Percentiles rank a stretch among this genome's conserved stretches.
These are phyloP conservation scores for Decorospora gaudefroyi DNA, from an alignment of 2,329 filamentous ascomycete genomes.

Conservation along the genomic window DNA sequence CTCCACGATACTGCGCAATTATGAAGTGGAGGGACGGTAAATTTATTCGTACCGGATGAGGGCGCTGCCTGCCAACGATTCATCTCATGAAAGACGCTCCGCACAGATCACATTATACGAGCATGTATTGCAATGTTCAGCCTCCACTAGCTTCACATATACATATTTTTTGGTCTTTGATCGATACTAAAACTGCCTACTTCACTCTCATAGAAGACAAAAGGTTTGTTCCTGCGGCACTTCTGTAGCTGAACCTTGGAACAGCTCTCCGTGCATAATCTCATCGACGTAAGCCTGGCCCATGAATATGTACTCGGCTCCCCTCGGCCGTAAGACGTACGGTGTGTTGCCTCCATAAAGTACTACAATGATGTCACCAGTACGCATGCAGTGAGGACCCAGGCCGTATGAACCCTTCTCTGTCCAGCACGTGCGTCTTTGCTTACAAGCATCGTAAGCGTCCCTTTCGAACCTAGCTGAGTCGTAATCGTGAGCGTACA, in stretches of 20 bases:
- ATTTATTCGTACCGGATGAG: no score
- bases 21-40: no score
- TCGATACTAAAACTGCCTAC: no score
- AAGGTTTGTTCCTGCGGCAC: neutral
- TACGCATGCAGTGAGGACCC: slow-evolving; percentile 7
- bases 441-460: neutral
- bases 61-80: no score
- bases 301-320: slow-evolving; percentile 4
- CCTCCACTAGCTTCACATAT: no score
- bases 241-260: neutral
- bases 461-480: neutral
- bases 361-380: slow-evolving; percentile 13
- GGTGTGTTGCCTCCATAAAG: slow-evolving; percentile 14
- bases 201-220: neutral
- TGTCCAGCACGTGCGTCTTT: slow-evolving; percentile 7
- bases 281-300: slow-evolving; percentile 15
- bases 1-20: no score
- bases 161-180: no score
- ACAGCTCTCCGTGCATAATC: slow-evolving; percentile 10
- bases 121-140: no score
- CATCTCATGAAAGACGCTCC: no score
- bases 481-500: neutral
- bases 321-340: slow-evolving; percentile 6
- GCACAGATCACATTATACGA: no score
- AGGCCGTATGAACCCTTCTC: slow-evolving; percentile 5